Evolutionary conservation across 352 stramenopile genomes (phyloP).

Genomic region (Achlya hypogyna): DNA sequence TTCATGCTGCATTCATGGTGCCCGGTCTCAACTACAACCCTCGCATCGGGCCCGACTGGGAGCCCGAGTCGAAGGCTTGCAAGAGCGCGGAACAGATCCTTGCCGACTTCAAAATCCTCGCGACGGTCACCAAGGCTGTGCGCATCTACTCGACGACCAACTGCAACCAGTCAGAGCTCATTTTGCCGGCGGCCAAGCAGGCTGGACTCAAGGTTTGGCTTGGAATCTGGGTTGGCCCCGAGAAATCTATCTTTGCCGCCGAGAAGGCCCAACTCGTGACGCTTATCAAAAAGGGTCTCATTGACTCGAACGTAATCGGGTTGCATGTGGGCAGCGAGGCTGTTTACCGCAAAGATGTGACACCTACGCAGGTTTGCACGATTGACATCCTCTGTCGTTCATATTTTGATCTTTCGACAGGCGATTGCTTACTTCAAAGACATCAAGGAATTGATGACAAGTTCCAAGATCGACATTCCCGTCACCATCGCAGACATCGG

Average conservation of each 20-base stretch:
- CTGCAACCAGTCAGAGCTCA: too few relatives aligned
- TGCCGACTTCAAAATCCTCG: too few relatives aligned
- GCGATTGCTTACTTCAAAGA: constrained; percentile 45
- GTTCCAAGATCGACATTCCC: constrained; percentile 27
- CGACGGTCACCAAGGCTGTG: too few relatives aligned
- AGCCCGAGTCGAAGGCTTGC: too few relatives aligned
- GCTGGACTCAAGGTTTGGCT: constrained; percentile 44
- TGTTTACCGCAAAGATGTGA: constrained; percentile 55
- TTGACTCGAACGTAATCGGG: constrained; percentile 33
- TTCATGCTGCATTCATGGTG: too few relatives aligned
- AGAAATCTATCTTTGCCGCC: constrained; percentile 31
- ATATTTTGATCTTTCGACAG: too few relatives aligned
- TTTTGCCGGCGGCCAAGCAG: too few relatives aligned
- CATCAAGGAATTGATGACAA: constrained; percentile 35
- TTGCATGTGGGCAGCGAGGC: constrained; percentile 66
- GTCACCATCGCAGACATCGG: constrained; percentile 54
- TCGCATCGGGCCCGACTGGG: too few relatives aligned
- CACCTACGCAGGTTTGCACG: neutral
- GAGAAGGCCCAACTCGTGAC: constrained; percentile 32
- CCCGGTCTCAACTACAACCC: too few relatives aligned
- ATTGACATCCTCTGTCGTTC: neutral
- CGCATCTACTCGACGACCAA: too few relatives aligned
- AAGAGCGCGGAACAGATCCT: too few relatives aligned
- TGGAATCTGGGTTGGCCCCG: constrained; percentile 45
- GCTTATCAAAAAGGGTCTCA: constrained; percentile 36